Evolutionary conservation across 202 grass and related monocot species (phyloP).

Genomic region (Musa balbisiana): DNA sequence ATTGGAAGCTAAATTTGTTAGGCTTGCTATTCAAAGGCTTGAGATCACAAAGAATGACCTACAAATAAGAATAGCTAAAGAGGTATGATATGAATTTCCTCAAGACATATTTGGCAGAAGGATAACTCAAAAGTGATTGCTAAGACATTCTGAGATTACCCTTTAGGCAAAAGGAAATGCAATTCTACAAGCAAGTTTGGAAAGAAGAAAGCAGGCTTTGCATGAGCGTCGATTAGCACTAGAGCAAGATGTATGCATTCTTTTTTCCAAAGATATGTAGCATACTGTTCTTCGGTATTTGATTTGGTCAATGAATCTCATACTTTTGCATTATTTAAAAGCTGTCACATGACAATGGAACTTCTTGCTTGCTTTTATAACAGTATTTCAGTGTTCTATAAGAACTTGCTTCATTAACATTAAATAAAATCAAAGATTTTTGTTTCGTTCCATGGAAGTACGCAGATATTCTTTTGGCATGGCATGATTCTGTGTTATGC

Average conservation of each 20-base stretch:
- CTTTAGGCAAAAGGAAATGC: constrained; percentile 97
- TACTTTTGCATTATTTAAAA: no score
- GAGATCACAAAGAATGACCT: constrained; percentile 91
- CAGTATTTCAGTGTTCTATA: neutral
- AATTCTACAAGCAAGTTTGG: constrained; percentile 92
- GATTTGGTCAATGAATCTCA: neutral
- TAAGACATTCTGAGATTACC: constrained; percentile 29
- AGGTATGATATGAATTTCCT: constrained; percentile 46
- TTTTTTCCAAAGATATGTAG: constrained; percentile 2
- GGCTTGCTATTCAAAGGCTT: constrained; percentile 98
- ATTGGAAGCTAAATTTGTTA: constrained; percentile 31
- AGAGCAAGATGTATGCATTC: constrained; percentile 89
- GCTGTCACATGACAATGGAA: no score
- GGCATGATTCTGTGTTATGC: no score
- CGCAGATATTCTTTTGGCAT: no score
- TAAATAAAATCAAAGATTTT: neutral
- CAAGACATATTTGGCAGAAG: neutral
- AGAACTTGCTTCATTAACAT: neutral
- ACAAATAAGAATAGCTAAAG: constrained; percentile 85
- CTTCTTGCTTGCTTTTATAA: no score
- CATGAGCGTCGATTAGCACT: constrained; percentile 86
- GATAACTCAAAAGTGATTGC: constrained; percentile 13
- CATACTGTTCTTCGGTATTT: neutral
- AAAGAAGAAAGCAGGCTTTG: constrained; percentile 99
- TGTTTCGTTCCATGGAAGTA: neutral